Percentiles rank a stretch among this genome's conserved stretches.
Conservation (phyloP, 2,329 filamentous ascomycete genomes). For the Curvularia sp. region DNA sequence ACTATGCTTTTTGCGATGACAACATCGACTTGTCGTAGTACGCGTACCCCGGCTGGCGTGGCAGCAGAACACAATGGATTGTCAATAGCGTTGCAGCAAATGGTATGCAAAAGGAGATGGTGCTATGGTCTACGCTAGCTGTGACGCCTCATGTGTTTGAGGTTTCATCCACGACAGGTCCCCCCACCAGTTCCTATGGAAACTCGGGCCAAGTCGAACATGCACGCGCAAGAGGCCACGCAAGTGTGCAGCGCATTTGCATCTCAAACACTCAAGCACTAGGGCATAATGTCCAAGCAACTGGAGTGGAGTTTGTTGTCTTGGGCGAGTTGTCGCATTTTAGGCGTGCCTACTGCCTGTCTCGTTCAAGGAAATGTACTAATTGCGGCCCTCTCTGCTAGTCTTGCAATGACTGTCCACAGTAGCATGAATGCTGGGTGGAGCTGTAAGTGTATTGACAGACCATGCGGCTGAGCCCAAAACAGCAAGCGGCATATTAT, state of each 20-base stretch:
- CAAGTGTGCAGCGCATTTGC: not conserved
- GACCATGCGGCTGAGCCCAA: not conserved
- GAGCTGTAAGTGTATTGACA: not conserved
- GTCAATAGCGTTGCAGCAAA: slow-evolving; percentile 2
- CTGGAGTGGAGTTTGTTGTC: not conserved
- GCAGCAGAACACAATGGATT: not conserved
- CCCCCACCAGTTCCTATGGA: slow-evolving; percentile 17
- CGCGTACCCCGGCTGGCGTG: not conserved
- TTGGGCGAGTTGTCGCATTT: not conserved
- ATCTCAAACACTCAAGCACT: slow-evolving; percentile 1
- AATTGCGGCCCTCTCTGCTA: not conserved
- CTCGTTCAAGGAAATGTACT: not conserved
- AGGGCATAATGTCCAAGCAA: slow-evolving; percentile 1
- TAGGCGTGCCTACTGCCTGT: not conserved
- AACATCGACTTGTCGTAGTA: not conserved
- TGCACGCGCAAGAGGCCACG: slow-evolving; percentile 13
- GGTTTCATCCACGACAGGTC: not conserved
- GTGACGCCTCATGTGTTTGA: slow-evolving; percentile 1
- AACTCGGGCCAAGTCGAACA: slow-evolving; percentile 5
- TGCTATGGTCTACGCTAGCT: not conserved
- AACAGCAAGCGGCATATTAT: not conserved
- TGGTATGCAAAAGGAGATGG: not conserved
- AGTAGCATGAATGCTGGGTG: not conserved
- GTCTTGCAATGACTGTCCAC: not conserved
- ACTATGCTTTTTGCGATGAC: not conserved